A percentile compares a stretch with the other conserved stretches of the same genome.
Evolutionary conservation across 2,329 filamentous ascomycete genomes (phyloP).

Genomic region (Lasiodiplodia theobromae): DNA sequence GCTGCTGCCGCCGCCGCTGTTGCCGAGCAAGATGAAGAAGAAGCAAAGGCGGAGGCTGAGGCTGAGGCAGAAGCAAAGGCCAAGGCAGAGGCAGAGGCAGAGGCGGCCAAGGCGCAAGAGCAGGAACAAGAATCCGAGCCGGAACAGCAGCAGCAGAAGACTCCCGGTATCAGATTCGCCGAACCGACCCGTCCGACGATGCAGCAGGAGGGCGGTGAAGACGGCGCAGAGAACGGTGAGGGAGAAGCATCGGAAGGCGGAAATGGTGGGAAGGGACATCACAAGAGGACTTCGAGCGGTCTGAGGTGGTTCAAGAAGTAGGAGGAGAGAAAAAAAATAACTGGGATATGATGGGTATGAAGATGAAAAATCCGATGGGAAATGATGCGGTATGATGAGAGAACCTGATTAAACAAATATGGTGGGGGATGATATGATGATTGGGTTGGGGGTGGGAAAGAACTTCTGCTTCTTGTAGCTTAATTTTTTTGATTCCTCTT

Average conservation of each 20-base stretch:
- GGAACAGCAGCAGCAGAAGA: slow-evolving; percentile 8
- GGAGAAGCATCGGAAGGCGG: neutral
- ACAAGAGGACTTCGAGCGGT: slow-evolving; percentile 25
- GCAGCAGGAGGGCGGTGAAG: slow-evolving; percentile 9
- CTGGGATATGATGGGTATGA: neutral
- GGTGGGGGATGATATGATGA: neutral
- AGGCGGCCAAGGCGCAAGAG: neutral
- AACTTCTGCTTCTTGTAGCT: neutral
- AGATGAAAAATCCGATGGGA: neutral
- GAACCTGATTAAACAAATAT: neutral
- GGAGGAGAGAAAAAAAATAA: neutral
- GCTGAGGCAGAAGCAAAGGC: neutral
- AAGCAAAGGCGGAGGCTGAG: neutral
- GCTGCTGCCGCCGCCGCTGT: neutral
- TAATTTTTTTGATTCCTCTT: neutral
- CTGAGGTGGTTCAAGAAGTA: slow-evolving; percentile 23
- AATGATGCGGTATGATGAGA: neutral
- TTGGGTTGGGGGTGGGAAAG: neutral
- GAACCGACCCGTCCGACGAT: slow-evolving; percentile 17
- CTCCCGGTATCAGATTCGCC: slow-evolving; percentile 33
- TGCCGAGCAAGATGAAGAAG: neutral
- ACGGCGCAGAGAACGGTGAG: neutral
- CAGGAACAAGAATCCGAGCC: neutral
- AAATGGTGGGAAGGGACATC: slow-evolving; percentile 9
- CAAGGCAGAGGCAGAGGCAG: neutral